These are phyloP conservation scores for Mycena metata DNA, from an alignment of 768 basidiomycete species.

Conservation along the genomic window DNA sequence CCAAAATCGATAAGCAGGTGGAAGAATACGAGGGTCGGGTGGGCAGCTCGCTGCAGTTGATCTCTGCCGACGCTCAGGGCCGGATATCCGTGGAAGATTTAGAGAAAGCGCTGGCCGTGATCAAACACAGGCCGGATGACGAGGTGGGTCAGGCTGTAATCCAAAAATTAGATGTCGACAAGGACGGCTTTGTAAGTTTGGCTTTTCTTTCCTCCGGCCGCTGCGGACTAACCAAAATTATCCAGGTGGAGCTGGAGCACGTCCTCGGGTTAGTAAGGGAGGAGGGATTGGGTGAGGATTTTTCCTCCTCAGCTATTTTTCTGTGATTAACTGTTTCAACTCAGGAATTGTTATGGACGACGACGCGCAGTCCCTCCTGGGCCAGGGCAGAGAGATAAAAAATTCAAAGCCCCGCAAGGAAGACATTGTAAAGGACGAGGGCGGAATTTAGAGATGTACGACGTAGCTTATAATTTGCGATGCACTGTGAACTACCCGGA, in stretches of 20 bases:
- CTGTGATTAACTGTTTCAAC: conserved; percentile 22
- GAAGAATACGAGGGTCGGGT: conserved; percentile 93
- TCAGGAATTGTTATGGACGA: conserved; percentile 89
- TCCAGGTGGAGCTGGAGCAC: conserved; percentile 85
- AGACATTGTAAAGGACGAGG: conserved; percentile 88
- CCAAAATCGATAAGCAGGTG: conserved; percentile 93
- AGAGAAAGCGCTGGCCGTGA: conserved; percentile 90
- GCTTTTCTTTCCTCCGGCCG: background rate
- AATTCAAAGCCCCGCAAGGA: conserved; percentile 91
- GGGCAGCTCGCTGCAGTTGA: conserved; percentile 87
- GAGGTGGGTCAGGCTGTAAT: conserved; percentile 89
- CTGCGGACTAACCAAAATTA: background rate
- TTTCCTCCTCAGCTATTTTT: background rate
- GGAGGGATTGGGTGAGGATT: conserved; percentile 79
- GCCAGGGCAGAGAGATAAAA: conserved; percentile 87
- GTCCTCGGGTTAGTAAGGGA: conserved; percentile 91
- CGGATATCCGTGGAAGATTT: conserved; percentile 91
- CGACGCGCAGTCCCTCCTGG: conserved; percentile 84
- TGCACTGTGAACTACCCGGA: conserved; percentile 13
- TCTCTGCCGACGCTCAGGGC: conserved; percentile 87
- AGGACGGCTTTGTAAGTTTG: conserved; percentile 81
- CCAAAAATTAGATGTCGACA: conserved; percentile 95
- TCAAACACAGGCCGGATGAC: conserved; percentile 93
- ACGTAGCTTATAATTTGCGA: conserved; percentile 3
- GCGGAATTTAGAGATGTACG: conserved; percentile 31